Evolutionary conservation across 163 green algal species (phyloP).

Genomic region (Coccomyxa subellipsoidea): DNA sequence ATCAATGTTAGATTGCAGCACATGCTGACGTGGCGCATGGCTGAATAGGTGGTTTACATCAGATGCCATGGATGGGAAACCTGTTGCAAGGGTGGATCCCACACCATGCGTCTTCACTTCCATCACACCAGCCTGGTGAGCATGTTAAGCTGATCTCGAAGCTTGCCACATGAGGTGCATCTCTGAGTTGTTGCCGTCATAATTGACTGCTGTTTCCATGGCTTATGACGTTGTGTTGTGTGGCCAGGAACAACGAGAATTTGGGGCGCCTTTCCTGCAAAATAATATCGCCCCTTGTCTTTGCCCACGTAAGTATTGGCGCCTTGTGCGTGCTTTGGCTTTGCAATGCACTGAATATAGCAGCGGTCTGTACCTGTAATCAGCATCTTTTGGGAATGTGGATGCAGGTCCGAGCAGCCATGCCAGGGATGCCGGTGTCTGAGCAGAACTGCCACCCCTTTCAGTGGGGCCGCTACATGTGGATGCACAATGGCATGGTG

Average conservation of each 20-base stretch:
- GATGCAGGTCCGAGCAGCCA: slow-evolving; percentile 38
- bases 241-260: slow-evolving; percentile 90
- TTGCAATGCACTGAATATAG: no score
- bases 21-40: slow-evolving; percentile 28
- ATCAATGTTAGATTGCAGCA: neutral
- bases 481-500: slow-evolving; percentile 95
- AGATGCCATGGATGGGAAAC: neutral
- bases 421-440: slow-evolving; percentile 92
- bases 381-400: neutral
- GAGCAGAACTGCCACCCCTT: slow-evolving; percentile 94
- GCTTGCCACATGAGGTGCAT: neutral
- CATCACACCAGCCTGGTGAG: slow-evolving; percentile 87
- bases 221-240: neutral
- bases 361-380: neutral
- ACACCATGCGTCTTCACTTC: slow-evolving; percentile 89
- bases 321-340: no score
- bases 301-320: slow-evolving; percentile 79
- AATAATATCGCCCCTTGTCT: slow-evolving; percentile 86
- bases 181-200: no score
- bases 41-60: neutral
- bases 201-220: no score
- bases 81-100: slow-evolving; percentile 39
- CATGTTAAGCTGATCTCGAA: neutral
- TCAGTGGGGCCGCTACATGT: slow-evolving; percentile 85
- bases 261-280: slow-evolving; percentile 85